phyloP scores from a whole-genome alignment of 495 filamentous ascomycete species.

The Xylaria longipes region DNA sequence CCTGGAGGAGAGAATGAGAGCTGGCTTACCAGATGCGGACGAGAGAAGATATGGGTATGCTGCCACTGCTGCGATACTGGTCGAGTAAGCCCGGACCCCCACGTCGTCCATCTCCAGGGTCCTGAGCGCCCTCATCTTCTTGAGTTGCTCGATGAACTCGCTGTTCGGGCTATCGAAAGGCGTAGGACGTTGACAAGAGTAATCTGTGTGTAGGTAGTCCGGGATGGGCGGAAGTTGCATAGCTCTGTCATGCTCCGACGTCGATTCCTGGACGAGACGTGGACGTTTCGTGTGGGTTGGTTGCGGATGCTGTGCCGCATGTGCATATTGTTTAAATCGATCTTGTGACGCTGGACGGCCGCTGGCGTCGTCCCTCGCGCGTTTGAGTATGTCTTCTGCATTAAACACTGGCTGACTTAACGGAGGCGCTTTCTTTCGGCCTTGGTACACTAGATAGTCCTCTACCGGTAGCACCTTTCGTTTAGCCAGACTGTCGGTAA shows the following conservation, averaged over 20 bases:
- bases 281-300: constrained; percentile 44
- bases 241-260: constrained; percentile 70
- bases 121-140: constrained; percentile 75
- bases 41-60: constrained; percentile 71
- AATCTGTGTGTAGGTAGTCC: constrained; percentile 73
- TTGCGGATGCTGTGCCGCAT: constrained; percentile 26
- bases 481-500: constrained; percentile 64
- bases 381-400: constrained; percentile 40
- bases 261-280: constrained; percentile 66
- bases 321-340: constrained; percentile 10
- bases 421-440: constrained; percentile 43
- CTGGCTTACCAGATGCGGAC: constrained; percentile 41
- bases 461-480: constrained; percentile 62
- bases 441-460: constrained; percentile 72
- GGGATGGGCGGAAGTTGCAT: constrained; percentile 63
- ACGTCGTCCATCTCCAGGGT: constrained; percentile 75
- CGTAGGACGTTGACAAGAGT: constrained; percentile 82
- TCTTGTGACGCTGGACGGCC: constrained; percentile 20
- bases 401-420: constrained; percentile 1
- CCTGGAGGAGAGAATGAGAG: not conserved
- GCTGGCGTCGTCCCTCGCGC: constrained; percentile 36
- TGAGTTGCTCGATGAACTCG: constrained; percentile 74
- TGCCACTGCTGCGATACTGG: constrained; percentile 79
- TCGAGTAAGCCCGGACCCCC: constrained; percentile 87
- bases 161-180: constrained; percentile 74